Percentiles rank a stretch among this genome's conserved stretches.
These are phyloP conservation scores for Aaosphaeria arxii DNA, from an alignment of 2,329 filamentous ascomycete genomes.

Conservation along the genomic window DNA sequence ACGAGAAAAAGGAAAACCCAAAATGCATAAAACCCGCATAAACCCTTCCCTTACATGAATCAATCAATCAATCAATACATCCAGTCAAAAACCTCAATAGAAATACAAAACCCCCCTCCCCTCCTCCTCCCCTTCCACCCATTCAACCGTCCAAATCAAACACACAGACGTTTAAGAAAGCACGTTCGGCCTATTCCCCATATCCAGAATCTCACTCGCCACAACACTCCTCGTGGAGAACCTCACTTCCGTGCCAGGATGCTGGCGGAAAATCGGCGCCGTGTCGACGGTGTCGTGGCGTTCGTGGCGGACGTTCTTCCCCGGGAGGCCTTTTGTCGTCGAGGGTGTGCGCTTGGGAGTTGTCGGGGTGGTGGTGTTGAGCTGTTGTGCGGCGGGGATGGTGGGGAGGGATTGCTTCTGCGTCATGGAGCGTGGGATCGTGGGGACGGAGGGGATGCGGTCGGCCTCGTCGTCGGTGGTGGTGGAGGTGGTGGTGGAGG, in stretches of 20 bases:
- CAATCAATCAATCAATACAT: no score
- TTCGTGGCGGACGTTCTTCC: conserved; percentile 30
- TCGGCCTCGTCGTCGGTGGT: conserved; percentile 15
- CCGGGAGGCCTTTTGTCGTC: conserved; percentile 19
- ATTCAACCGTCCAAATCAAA: no score
- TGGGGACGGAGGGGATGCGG: conserved; percentile 26
- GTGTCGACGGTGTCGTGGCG: conserved; percentile 29
- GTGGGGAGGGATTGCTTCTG: conserved; percentile 1
- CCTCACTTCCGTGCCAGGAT: conserved; percentile 39
- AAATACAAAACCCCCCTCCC: no score
- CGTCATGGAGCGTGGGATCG: conserved; percentile 18
- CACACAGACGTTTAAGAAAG: conserved; percentile 10
- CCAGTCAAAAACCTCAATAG: no score
- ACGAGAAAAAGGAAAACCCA: no score
- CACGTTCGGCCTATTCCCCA: conserved; percentile 11
- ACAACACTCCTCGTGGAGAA: conserved; percentile 37
- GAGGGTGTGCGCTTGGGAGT: conserved; percentile 5
- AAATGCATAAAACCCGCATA: no score
- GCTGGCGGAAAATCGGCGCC: conserved; percentile 39
- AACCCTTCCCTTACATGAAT: no score
- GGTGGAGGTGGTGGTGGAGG: conserved; percentile 21
- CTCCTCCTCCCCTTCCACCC: no score
- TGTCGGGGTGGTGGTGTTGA: neutral
- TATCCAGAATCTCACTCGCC: conserved; percentile 37
- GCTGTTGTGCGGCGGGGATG: neutral